phyloP scores from a whole-genome alignment of 176 grass and related monocot genomes.

The Hyparrhenia diplandra region DNA sequence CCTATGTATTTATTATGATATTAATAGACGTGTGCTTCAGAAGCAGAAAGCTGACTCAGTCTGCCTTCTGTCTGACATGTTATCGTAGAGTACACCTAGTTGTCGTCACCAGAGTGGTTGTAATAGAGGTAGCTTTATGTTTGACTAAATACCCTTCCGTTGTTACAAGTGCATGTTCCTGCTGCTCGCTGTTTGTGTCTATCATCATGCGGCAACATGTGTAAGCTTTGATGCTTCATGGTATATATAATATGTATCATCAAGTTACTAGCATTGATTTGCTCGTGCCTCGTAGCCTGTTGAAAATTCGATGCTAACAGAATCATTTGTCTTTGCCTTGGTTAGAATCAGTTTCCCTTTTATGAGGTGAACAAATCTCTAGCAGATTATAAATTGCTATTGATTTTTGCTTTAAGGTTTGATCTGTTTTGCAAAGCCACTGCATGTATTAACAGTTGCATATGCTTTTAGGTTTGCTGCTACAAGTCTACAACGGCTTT shows the following conservation, averaged over 20 bases:
- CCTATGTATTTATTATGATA: constrained; percentile 48
- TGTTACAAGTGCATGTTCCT: constrained; percentile 30
- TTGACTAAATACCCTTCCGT: constrained; percentile 26
- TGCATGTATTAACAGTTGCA: not conserved
- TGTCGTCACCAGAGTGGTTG: constrained; percentile 1
- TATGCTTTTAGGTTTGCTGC: not conserved
- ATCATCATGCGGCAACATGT: constrained; percentile 29
- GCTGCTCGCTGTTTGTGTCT: constrained; percentile 21
- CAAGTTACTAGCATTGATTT: constrained; percentile 15
- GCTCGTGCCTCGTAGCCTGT: not conserved
- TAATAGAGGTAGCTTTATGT: constrained; percentile 31
- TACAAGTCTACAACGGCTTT: not conserved
- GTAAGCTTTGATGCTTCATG: constrained; percentile 16
- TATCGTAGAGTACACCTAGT: constrained; percentile 40
- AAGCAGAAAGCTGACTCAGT: constrained; percentile 26
- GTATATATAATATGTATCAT: constrained; percentile 31
- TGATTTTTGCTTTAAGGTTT: not conserved
- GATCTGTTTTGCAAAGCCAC: not conserved
- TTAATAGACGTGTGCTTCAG: constrained; percentile 24
- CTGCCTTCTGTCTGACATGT: constrained; percentile 31
- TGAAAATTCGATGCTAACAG: not conserved
- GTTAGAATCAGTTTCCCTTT: not conserved
- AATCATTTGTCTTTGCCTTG: not conserved
- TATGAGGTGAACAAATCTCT: not conserved
- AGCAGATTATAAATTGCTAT: not conserved